phyloP scores from a whole-genome alignment of 1,284 basidiomycete genomes.

The Ceratobasidium sp. region DNA sequence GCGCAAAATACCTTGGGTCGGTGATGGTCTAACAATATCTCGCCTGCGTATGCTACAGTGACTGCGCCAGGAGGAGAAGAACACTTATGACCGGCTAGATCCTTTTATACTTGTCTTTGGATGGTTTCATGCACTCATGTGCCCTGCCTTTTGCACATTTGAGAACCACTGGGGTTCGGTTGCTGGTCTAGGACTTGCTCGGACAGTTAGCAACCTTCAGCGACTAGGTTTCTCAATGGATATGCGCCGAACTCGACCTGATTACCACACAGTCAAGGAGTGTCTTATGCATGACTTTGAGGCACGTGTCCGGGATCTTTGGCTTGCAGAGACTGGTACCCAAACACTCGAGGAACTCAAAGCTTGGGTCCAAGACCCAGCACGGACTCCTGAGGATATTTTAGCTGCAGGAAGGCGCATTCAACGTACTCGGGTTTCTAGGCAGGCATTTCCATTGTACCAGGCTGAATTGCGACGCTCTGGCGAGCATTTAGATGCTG shows the following conservation, averaged over 20 bases:
- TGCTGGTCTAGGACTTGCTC: not conserved
- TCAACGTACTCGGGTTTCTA: not conserved
- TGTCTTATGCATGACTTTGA: slow-evolving; percentile 14
- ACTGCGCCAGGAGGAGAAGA: not conserved
- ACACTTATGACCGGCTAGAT: not conserved
- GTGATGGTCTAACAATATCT: not conserved
- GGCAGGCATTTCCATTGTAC: not conserved
- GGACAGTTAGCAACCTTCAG: not conserved
- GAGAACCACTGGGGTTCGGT: not conserved
- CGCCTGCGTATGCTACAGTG: not conserved
- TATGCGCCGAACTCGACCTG: not conserved
- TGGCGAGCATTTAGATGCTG: not conserved
- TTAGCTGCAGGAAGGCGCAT: not conserved
- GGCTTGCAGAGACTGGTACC: not conserved
- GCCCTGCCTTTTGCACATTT: not conserved
- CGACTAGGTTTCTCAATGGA: not conserved
- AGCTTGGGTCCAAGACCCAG: not conserved
- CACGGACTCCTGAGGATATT: not conserved
- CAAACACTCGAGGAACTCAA: not conserved
- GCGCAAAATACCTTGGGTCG: not conserved
- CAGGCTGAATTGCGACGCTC: not conserved
- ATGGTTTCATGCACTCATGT: not conserved
- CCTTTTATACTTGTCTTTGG: not conserved
- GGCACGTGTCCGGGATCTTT: not conserved
- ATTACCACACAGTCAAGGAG: slow-evolving; percentile 12